Evolutionary conservation across 2,329 filamentous ascomycete genomes (phyloP), one percentile per base, ranked within the genome.

Genomic region (Microdochium bolleyi): DNA sequence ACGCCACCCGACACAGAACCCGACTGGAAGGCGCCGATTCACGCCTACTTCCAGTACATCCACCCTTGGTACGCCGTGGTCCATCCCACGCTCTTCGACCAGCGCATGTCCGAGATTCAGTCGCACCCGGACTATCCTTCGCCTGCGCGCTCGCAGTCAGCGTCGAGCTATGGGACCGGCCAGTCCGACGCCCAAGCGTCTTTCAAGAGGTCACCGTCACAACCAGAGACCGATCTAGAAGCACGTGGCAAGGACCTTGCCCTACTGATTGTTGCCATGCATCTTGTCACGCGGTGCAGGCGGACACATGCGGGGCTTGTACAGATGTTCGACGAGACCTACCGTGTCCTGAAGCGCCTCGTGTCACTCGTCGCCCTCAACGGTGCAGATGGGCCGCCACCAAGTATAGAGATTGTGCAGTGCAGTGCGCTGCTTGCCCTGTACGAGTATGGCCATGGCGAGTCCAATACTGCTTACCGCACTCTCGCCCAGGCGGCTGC

Each of bases 361-460:
- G 62, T 72, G 27, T 62, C 66, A 19, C 55, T 73, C 48, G 56
- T 71, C 19, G 52, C 63, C 11, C 64, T 70, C 50, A 64, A 64
- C 19, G 65, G 69, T 50, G 60, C 62, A 13, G 61, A 64, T 22
- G 58, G 59, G 9, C 62, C 63, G 34, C 27, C 48, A 3, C 69
- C 70, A 9, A 67, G 60, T 27, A 62, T 73, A 24, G 70, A 71
- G 61, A 60, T 73, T 24, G 61, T 73, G 13, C 72, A 74, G 58
- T 71, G 69, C 53, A 69, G 67, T 25, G 64, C 71, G 21, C 58
- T 75, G 52, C 57, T 74, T 44, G 68, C 70, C 3, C 60, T 74
- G 44, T 75, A 72, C 57, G 72, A 75, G 55, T 73, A 74, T 55
- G 72, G 72, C 2, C 72, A 75, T 54, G 72, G 72, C 30, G 67